phyloP scores from a whole-genome alignment of 371 early-diverging fungal species.

The Zychaea mexicana region DNA sequence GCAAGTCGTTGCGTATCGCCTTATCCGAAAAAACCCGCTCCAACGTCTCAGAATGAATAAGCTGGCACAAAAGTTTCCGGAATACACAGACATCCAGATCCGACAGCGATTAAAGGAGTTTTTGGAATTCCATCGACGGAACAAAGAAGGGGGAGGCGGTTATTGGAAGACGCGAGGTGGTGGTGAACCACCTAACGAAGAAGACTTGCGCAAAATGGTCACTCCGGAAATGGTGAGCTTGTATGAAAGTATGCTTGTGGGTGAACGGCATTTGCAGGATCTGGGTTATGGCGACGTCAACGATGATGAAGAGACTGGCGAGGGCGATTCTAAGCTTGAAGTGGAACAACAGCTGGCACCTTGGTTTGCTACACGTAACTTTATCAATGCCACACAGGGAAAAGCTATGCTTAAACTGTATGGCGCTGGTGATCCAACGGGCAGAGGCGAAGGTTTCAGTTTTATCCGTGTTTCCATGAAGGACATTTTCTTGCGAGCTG shows the following conservation, averaged over 20 bases:
- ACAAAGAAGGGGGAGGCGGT: slow-evolving; percentile 76
- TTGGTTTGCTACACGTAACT: slow-evolving; percentile 98
- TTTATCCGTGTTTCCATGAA: slow-evolving; percentile 98
- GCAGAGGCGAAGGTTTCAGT: slow-evolving; percentile 98
- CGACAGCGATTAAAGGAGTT: slow-evolving; percentile 95
- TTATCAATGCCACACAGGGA: slow-evolving; percentile 87
- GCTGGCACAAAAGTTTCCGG: slow-evolving; percentile 80
- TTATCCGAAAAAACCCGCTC: slow-evolving; percentile 80
- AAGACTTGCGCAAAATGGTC: slow-evolving; percentile 92
- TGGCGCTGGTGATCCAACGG: slow-evolving; percentile 98
- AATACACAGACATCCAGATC: slow-evolving; percentile 83
- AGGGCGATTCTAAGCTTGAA: slow-evolving; percentile 75
- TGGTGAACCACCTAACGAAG: slow-evolving; percentile 85
- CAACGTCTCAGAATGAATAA: slow-evolving; percentile 77
- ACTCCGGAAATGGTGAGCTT: slow-evolving; percentile 99
- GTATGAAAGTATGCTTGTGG: slow-evolving; percentile 96
- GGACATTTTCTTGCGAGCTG: slow-evolving; percentile 92
- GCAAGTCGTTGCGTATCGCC: slow-evolving; percentile 88
- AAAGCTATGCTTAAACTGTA: slow-evolving; percentile 94
- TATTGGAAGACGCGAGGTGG: slow-evolving; percentile 92
- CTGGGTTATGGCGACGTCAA: slow-evolving; percentile 82
- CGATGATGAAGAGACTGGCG: slow-evolving; percentile 67
- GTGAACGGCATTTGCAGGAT: slow-evolving; percentile 94
- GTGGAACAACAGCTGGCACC: slow-evolving; percentile 95
- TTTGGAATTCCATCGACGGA: slow-evolving; percentile 92